Evolutionary conservation across 2,329 filamentous ascomycete genomes (phyloP).

Genomic region (Paracamarosporium sp.): DNA sequence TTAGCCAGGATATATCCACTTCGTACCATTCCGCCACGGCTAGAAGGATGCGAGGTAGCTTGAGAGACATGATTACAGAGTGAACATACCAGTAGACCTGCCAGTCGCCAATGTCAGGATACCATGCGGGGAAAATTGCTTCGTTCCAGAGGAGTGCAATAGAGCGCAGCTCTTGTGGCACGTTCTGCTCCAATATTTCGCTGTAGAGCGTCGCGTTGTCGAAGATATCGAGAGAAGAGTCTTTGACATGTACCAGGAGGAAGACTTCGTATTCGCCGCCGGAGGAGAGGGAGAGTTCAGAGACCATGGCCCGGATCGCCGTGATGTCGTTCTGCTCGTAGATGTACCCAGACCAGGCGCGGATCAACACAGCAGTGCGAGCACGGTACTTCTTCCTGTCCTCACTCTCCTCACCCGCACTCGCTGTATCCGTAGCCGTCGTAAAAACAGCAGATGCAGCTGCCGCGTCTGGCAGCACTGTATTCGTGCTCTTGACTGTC

Average conservation of each 20-base stretch:
- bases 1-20: too few relatives aligned
- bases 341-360: constrained; percentile 55
- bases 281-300: constrained; percentile 53
- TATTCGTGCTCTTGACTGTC: constrained; percentile 36
- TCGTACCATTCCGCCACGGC: too few relatives aligned
- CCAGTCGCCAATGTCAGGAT: constrained; percentile 57
- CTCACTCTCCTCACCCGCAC: constrained; percentile 29
- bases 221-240: constrained; percentile 64
- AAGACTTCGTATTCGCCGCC: constrained; percentile 58
- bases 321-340: constrained; percentile 56
- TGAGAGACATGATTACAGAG: too few relatives aligned
- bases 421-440: constrained; percentile 32
- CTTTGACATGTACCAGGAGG: constrained; percentile 58
- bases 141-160: constrained; percentile 80
- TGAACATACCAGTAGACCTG: constrained; percentile 58
- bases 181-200: constrained; percentile 64
- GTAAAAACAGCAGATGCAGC: constrained; percentile 38
- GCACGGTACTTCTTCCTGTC: constrained; percentile 45
- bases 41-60: too few relatives aligned
- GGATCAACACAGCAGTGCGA: constrained; percentile 55
- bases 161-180: constrained; percentile 73
- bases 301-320: constrained; percentile 54
- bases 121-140: constrained; percentile 55
- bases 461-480: constrained; percentile 31
- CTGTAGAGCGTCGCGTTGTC: constrained; percentile 66